These are phyloP conservation scores for Thelonectria rubi DNA, from an alignment of 2,329 filamentous ascomycete species.

Conservation along the genomic window DNA sequence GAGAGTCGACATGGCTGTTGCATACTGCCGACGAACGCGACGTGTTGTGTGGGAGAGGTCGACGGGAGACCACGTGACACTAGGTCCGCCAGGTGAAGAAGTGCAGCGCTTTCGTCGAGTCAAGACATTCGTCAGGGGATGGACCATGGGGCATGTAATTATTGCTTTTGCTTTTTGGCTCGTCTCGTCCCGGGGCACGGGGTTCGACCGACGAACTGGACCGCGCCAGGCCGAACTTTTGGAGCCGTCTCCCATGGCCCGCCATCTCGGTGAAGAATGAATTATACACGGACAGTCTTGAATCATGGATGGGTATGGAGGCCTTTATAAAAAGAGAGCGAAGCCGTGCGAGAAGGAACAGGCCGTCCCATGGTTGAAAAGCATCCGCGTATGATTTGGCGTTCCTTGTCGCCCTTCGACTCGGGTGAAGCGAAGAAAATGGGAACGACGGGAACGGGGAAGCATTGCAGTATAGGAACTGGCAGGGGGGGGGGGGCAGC, in stretches of 20 bases:
- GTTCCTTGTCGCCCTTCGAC: too few species aligned
- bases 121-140: neutral
- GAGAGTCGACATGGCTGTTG: neutral
- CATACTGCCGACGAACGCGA: too few species aligned
- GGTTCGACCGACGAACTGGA: constrained; percentile 12
- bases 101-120: too few species aligned
- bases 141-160: constrained; percentile 8
- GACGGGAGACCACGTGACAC: too few species aligned
- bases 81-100: too few species aligned
- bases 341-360: too few species aligned
- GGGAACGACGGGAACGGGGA: constrained; percentile 27
- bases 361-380: too few species aligned
- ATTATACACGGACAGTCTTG: constrained; percentile 1
- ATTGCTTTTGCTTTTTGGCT: constrained; percentile 7
- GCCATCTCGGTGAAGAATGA: constrained; percentile 4
- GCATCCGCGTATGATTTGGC: too few species aligned
- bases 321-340: too few species aligned
- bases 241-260: neutral
- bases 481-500: constrained; percentile 10
- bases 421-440: neutral
- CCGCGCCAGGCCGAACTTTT: constrained; percentile 12
- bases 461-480: constrained; percentile 22
- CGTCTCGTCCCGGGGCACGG: neutral
- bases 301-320: too few species aligned
- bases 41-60: too few species aligned